Base-by-base conservation (phyloP, 176 grass and related monocot species). In the Cymbopogon citratus region DNA sequence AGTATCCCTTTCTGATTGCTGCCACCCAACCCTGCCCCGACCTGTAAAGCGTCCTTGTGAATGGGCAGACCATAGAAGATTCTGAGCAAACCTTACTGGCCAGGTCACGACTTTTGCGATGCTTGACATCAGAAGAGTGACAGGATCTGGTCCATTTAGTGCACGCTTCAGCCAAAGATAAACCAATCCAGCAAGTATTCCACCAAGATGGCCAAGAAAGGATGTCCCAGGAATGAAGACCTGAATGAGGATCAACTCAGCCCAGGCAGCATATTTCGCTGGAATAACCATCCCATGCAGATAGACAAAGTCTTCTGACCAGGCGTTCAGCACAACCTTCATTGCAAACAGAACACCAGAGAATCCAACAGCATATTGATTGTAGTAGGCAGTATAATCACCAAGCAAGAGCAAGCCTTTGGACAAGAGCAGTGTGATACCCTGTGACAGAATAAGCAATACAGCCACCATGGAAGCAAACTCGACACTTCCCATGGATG, bases 331-430 rank as follows among this genome's bases (percentile, higher is more conserved):
- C 77, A 99, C 93, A 9, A 99, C 89, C 79, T 99, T 99, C 87
- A 99, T 87, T 10, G 73, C 96, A 24, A 99, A 99, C 7, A 99
- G 77, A 70, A 99, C 92, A 10, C 96, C 93, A 72, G 96, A 99
- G 77, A 99, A 99, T 19, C 93, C 96, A 66, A 91, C 93, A 14
- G 93, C 62, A 18, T 27, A 91, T 9, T 95, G 83, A 54, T 83
- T 76, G 72, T 91, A 99, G 73, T 95, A 99, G 1, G 87, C 77
- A 4, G 62, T 39, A 16, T 82, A 69, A 19, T 93, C 87, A 38
- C 86, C 86, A 1, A 93, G 66, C 48, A 91, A 57, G 31, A 91
- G 83, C 28, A 94, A 75, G 65, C 90, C 59, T 73, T 88, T 95
- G 45, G 91, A 86, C 68, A 99, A 28, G 69, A 95, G 73, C 34